Evolutionary conservation across 768 basidiomycete species (phyloP).

Genomic region (Boletus rubropictus): DNA sequence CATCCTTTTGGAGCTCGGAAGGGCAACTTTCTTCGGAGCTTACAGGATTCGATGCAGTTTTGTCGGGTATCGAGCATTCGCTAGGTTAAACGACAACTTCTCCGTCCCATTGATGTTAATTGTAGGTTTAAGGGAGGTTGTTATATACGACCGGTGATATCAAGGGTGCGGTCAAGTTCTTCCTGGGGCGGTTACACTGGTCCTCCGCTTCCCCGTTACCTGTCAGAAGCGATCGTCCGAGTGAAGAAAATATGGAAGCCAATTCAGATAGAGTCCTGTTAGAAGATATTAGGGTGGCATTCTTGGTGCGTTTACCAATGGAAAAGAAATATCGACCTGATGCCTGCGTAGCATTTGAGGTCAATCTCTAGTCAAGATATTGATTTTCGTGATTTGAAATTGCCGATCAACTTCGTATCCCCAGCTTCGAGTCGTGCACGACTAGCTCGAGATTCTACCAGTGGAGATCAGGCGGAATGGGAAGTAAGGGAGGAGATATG

Average conservation of each 20-base stretch:
- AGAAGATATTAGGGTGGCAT: constrained; percentile 86
- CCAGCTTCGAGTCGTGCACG: constrained; percentile 52
- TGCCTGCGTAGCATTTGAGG: constrained; percentile 57
- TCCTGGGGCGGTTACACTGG: constrained; percentile 64
- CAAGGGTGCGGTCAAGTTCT: constrained; percentile 67
- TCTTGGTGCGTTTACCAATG: constrained; percentile 50
- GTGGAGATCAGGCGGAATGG: constrained; percentile 51
- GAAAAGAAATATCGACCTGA: background rate
- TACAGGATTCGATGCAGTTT: constrained; percentile 54
- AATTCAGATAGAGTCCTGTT: constrained; percentile 64
- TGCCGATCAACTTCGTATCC: constrained; percentile 67
- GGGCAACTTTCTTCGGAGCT: constrained; percentile 36
- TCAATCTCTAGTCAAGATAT: constrained; percentile 47
- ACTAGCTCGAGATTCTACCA: constrained; percentile 44
- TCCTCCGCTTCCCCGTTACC: constrained; percentile 24
- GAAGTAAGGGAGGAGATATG: constrained; percentile 59
- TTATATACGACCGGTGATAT: constrained; percentile 89
- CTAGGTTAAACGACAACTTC: constrained; percentile 43
- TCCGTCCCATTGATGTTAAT: constrained; percentile 6
- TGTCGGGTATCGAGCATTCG: constrained; percentile 74
- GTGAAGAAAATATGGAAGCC: constrained; percentile 27
- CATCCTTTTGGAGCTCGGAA: constrained; percentile 78
- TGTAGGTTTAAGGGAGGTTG: constrained; percentile 57
- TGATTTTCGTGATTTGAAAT: constrained; percentile 40
- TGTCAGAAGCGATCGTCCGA: constrained; percentile 13